Conservation (phyloP, 2,329 filamentous ascomycete genomes). For the Fusarium pininemorale region DNA sequence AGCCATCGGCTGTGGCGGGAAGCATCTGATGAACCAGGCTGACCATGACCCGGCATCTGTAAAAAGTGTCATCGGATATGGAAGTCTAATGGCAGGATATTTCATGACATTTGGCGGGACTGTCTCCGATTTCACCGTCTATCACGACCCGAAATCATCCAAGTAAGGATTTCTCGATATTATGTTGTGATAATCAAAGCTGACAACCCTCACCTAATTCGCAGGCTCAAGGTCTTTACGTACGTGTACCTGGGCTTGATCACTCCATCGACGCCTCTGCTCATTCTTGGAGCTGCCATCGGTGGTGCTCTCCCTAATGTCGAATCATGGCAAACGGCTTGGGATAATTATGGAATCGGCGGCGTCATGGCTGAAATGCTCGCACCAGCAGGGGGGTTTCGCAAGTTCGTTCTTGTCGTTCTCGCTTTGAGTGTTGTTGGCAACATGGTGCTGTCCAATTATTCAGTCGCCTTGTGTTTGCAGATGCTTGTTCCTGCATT, state of each 20-base stretch:
- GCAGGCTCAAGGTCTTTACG: slow-evolving; percentile 35
- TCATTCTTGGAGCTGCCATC: slow-evolving; percentile 53
- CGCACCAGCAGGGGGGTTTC: slow-evolving; percentile 44
- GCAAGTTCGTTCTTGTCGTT: slow-evolving; percentile 49
- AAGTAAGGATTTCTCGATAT: slow-evolving; percentile 24
- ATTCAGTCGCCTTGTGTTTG: slow-evolving; percentile 51
- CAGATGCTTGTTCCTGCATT: slow-evolving; percentile 55
- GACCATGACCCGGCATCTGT: slow-evolving; percentile 49
- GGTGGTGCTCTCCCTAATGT: slow-evolving; percentile 46
- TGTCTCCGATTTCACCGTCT: slow-evolving; percentile 66
- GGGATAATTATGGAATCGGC: slow-evolving; percentile 43
- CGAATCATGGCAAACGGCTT: slow-evolving; percentile 44
- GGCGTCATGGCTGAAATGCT: slow-evolving; percentile 48
- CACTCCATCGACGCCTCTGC: slow-evolving; percentile 45
- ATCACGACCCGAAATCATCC: slow-evolving; percentile 49
- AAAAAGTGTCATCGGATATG: slow-evolving; percentile 55
- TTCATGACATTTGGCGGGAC: slow-evolving; percentile 65
- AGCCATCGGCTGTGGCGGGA: slow-evolving; percentile 62
- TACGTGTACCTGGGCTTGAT: slow-evolving; percentile 61
- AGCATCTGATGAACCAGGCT: slow-evolving; percentile 57
- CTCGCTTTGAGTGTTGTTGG: slow-evolving; percentile 49
- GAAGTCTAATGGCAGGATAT: slow-evolving; percentile 59
- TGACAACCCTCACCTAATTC: slow-evolving; percentile 47
- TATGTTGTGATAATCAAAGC: slow-evolving; percentile 36
- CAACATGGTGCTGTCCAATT: slow-evolving; percentile 52